Evolutionary conservation across 129 eudicot genomes (phyloP), one percentile per base, ranked within the genome.

Genomic region (Lactuca saligna): DNA sequence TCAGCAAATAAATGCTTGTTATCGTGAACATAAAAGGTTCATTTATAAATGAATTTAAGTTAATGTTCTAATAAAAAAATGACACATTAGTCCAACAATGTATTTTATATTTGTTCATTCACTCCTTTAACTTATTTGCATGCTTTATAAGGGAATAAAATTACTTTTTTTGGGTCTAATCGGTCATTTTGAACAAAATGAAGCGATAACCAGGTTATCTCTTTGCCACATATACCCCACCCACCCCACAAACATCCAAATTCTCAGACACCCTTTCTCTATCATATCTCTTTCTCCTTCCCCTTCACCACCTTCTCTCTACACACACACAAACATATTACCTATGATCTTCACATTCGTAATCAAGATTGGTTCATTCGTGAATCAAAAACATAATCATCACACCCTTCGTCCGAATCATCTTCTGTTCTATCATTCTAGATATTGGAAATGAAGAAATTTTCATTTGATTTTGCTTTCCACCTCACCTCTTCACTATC

Each of bases 171-270:
- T 1, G 20, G 20, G 20, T 20, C 20, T 20, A 20, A 20, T 20
- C 20, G 20, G 20, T 20, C 20, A 20, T 20, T 20, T 20, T 20
- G 20, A 1, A 20, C 20, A 20, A 20, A 20, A 20, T 20, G 20
- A 20, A 20, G 20, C 20, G 20, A 20, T 20, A 20, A 20, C 20
- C 20, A 20, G 20, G 20, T 20, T 20, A 20, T 20, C 72, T 38
- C 44, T 25, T 51, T 17, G 11, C 53, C 68, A 20, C 20, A 20
- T 20, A 63, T 63, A 49, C 75, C 61, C 76, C 53, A 76, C 79
- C 74, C 75, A 69, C 71, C 68, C 51, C 80, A 73, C 63, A 78
- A 79, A 63, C 86, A 49, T 82, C 86, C 94, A 81, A 79, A 71
- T 67, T 64, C 74, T 57, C 83, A 82, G 77, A 68, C 80, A 80